Evolutionary conservation across 1,284 basidiomycete species (phyloP), one percentile per base, ranked within the genome.

Genomic region (Microbotryum intermedium): DNA sequence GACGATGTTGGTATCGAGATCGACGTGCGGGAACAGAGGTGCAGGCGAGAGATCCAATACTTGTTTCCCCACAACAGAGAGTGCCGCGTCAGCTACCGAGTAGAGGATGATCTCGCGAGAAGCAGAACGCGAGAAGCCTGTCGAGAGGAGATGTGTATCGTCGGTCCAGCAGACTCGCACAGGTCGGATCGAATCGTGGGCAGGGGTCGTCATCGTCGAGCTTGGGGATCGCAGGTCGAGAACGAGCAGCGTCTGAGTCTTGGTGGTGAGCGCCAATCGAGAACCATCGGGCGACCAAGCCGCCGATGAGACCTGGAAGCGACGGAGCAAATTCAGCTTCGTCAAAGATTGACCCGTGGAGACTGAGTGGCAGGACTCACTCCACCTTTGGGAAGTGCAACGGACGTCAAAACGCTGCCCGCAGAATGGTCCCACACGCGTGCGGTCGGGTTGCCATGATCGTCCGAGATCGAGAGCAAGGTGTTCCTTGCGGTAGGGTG

Each of bases 1-100:
- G 18, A 78, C 70, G 42, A 80, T 76, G 7, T 64, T 61, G 1
- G 77, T 79, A 65, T 79, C 78, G 26, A 73, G 63, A 63, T 80
- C 79, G 61, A 72, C 77, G 46, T 70, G 69, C 0, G 77, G 77
- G 70, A 77, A 78, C 9, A 79, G 70, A 0, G 77, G 74, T 0
- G 77, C 73, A 1, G 78, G 78, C 3, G 77, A 78, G 13, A 77
- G 73, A 61, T 79, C 78, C 30, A 80, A 73, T 1, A 68, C 65
- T 1, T 73, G 48, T 5, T 70, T 70, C 4, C 70, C 70, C 16
- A 75, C 50, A 4, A 65, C 70, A 8, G 63, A 57, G 26, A 74
- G 42, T 8, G 34, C 34, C 0, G 61, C 45, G 1, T 44, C 30
- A 11, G 46, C 49, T 26, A 77, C 50, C 1, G 58, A 11, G 68